phyloP scores from a whole-genome alignment of 2,329 filamentous ascomycete genomes.

The Colletotrichum navitas region DNA sequence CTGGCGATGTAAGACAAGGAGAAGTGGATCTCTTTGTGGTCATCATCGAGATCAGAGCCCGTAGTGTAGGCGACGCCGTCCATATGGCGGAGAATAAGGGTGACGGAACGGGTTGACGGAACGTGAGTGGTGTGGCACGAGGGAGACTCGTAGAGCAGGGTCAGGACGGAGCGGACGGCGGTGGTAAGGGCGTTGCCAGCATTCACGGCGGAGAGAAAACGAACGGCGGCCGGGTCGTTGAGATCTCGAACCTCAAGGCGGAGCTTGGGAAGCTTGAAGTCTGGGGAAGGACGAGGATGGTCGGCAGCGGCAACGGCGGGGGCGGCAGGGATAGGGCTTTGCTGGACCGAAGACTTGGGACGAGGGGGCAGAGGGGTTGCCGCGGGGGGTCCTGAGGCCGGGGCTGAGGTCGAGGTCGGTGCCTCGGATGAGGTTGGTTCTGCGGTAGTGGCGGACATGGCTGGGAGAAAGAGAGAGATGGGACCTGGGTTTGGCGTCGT shows the following conservation, averaged over 20 bases:
- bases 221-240: slow-evolving; percentile 68
- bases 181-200: slow-evolving; percentile 70
- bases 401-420: slow-evolving; percentile 13
- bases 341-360: slow-evolving; percentile 22
- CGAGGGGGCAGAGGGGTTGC: slow-evolving; percentile 36
- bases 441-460: slow-evolving; percentile 38
- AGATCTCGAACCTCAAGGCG: slow-evolving; percentile 72
- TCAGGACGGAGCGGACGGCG: slow-evolving; percentile 77
- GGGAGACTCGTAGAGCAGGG: slow-evolving; percentile 75
- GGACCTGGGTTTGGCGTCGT: slow-evolving; percentile 36
- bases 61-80: slow-evolving; percentile 91
- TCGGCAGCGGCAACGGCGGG: slow-evolving; percentile 18
- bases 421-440: slow-evolving; percentile 20
- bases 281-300: slow-evolving; percentile 15
- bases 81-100: slow-evolving; percentile 83
- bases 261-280: slow-evolving; percentile 63
- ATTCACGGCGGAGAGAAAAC: slow-evolving; percentile 77
- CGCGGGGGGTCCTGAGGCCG: slow-evolving; percentile 23
- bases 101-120: slow-evolving; percentile 85
- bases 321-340: neutral
- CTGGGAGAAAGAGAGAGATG: slow-evolving; percentile 37
- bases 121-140: slow-evolving; percentile 55
- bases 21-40: slow-evolving; percentile 95
- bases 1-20: slow-evolving; percentile 78
- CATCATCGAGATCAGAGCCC: slow-evolving; percentile 80